Evolutionary conservation across 73 alveolate species (phyloP).

Genomic region (Symbiodinium natans): DNA sequence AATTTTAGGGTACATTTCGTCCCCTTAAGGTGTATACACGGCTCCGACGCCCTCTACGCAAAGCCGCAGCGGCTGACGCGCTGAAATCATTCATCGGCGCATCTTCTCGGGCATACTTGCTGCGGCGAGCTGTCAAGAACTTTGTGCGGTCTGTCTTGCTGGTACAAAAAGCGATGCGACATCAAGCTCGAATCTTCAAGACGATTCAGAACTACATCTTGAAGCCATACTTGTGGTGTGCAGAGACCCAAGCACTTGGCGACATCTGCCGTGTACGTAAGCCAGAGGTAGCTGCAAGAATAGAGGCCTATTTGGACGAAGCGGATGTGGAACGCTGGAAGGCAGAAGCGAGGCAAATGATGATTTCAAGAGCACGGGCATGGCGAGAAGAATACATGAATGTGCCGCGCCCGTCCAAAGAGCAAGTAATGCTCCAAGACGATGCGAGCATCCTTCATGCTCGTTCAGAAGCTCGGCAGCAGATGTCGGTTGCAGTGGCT

Average conservation of each 20-base stretch:
- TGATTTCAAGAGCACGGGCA: conserved; percentile 35
- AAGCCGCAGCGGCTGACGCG: conserved; percentile 8
- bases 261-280: conserved; percentile 80
- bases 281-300: conserved; percentile 47
- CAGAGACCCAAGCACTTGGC: conserved; percentile 72
- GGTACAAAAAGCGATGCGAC: conserved; percentile 86
- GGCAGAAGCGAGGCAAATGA: conserved; percentile 39
- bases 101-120: conserved; percentile 56
- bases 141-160: conserved; percentile 55
- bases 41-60: conserved; percentile 35
- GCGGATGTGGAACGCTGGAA: conserved; percentile 52
- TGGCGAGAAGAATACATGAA: conserved; percentile 60
- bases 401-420: background rate
- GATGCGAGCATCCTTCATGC: background rate
- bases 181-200: conserved; percentile 67
- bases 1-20: no score
- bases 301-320: conserved; percentile 63
- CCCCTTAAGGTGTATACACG: no score
- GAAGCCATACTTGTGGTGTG: conserved; percentile 62
- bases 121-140: conserved; percentile 64
- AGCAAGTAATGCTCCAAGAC: background rate
- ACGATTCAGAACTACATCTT: conserved; percentile 27
- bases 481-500: background rate
- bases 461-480: background rate
- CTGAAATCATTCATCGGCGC: conserved; percentile 40